Evolutionary conservation across 768 basidiomycete species (phyloP).

Genomic region (Suillus subalutaceus): DNA sequence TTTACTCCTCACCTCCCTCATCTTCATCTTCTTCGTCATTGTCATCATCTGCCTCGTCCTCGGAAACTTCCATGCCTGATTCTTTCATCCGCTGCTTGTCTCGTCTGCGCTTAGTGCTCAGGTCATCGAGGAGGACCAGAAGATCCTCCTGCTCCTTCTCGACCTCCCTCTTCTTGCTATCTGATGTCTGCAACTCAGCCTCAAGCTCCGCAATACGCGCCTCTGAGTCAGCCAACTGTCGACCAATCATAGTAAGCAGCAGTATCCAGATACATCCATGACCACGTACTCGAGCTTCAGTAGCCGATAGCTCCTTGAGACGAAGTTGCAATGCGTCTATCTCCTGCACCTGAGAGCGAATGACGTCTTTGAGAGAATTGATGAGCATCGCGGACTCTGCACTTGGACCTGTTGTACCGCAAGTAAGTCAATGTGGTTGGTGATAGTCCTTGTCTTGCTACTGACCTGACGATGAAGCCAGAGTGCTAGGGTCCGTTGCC

Average conservation of each 20-base stretch:
- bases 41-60: conserved; percentile 84
- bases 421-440: not conserved
- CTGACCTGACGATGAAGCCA: conserved; percentile 63
- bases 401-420: conserved; percentile 55
- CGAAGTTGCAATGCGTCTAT: conserved; percentile 68
- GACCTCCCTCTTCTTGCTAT: conserved; percentile 73
- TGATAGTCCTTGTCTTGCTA: conserved; percentile 1
- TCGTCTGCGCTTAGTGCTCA: conserved; percentile 78
- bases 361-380: conserved; percentile 79
- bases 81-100: conserved; percentile 82
- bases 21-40: conserved; percentile 51
- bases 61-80: conserved; percentile 85
- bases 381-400: conserved; percentile 83
- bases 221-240: conserved; percentile 48
- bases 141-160: conserved; percentile 97
- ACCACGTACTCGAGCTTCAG: conserved; percentile 40
- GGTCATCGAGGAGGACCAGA: conserved; percentile 89
- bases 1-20: conserved; percentile 25
- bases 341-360: conserved; percentile 81
- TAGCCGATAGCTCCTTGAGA: conserved; percentile 45
- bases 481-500: conserved; percentile 65
- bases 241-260: conserved; percentile 7
- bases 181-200: conserved; percentile 50
- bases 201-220: conserved; percentile 50
- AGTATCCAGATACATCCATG: not conserved